Conservation (phyloP, 768 basidiomycete species). For the Tulasnella sp. region DNA sequence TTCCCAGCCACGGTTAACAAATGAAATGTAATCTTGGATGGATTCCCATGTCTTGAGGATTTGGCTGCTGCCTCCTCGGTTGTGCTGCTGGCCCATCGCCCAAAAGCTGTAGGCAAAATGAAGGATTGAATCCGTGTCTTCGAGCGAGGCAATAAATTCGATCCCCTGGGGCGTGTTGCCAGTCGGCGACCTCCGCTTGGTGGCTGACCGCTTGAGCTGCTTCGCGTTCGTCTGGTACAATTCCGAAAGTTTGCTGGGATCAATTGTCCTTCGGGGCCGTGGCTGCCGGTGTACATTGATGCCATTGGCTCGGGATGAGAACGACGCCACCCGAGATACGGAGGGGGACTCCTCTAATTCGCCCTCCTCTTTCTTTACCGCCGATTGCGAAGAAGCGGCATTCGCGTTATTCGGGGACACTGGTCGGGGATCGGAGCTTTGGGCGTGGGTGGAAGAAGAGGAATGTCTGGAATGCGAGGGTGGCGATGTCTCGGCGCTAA, state of each 20-base stretch:
- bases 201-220: constrained; percentile 21
- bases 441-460: background rate
- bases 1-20: background rate
- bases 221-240: constrained; percentile 17
- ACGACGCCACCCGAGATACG: background rate
- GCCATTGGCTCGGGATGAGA: background rate
- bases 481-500: constrained; percentile 2
- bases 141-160: background rate
- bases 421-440: background rate
- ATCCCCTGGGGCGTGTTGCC: background rate
- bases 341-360: constrained; percentile 19
- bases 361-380: constrained; percentile 18
- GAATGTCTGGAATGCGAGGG: constrained; percentile 13
- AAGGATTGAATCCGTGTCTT: constrained; percentile 15
- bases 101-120: constrained; percentile 26
- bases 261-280: background rate
- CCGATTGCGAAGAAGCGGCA: background rate
- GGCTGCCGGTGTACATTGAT: constrained; percentile 2
- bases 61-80: background rate
- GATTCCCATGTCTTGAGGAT: constrained; percentile 5
- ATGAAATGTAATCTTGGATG: constrained; percentile 15
- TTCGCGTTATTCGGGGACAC: constrained; percentile 5
- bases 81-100: background rate
- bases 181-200: constrained; percentile 8
- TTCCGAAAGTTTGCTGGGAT: background rate